These are phyloP conservation scores for Begonia fuchsioides DNA, from an alignment of 306 rosid species.

Conservation along the genomic window DNA sequence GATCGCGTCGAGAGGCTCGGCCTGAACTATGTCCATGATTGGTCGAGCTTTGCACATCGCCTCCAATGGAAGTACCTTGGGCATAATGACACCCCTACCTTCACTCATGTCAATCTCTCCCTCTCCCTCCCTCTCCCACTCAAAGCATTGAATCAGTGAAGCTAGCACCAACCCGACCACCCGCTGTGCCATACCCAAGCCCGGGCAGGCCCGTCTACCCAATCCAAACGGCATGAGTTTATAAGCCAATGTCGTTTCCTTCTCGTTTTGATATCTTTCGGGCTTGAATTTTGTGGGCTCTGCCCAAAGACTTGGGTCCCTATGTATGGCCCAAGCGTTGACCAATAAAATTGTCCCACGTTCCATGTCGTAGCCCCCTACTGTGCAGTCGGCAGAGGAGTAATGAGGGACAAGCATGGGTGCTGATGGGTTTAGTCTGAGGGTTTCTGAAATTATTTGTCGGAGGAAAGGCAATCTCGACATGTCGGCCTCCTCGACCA, in stretches of 20 bases:
- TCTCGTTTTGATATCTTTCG: neutral
- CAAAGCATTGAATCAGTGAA: neutral
- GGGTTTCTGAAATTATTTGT: neutral
- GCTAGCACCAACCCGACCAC: slow-evolving; percentile 1
- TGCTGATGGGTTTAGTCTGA: neutral
- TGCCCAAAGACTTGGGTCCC: neutral
- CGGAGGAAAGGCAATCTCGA: neutral
- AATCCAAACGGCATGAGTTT: neutral
- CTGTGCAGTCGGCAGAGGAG: neutral
- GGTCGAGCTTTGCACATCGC: too few species aligned
- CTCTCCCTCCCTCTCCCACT: slow-evolving; percentile 1
- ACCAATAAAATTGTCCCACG: neutral
- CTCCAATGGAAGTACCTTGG: neutral
- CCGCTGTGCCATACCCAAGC: neutral
- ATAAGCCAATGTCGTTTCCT: neutral
- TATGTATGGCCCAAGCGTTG: neutral
- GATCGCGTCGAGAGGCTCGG: too few species aligned
- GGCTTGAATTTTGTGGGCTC: neutral
- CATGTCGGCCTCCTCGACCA: neutral
- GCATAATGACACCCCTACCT: neutral
- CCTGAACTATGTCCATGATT: too few species aligned
- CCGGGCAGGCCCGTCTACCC: slow-evolving; percentile 5
- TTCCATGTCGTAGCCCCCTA: neutral
- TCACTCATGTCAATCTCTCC: slow-evolving; percentile 2
- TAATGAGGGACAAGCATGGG: neutral